Conservation (phyloP, 73 alveolate species). For the Stentor roeselii region DNA sequence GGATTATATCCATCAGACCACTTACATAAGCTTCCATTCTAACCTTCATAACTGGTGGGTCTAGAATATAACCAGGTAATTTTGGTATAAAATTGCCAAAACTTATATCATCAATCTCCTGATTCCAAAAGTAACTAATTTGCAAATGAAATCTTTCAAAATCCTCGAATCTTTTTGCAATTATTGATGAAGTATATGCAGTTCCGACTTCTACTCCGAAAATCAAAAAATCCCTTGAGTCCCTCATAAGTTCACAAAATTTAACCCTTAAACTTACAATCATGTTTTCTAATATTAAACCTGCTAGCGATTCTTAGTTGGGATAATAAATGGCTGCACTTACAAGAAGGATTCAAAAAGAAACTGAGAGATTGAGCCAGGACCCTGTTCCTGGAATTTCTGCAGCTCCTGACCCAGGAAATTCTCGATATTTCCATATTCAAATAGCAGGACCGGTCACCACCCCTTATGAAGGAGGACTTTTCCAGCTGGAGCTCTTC, state of each 20-base stretch:
- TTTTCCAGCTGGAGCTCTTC: constrained; percentile 76
- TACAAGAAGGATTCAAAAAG: constrained; percentile 43
- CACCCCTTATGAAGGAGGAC: constrained; percentile 88
- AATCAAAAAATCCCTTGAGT: not conserved
- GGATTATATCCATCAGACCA: not conserved
- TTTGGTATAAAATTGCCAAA: not conserved
- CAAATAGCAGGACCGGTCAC: constrained; percentile 89
- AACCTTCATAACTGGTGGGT: not conserved
- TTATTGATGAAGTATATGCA: not conserved
- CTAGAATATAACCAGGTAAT: not conserved
- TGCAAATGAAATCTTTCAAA: not conserved
- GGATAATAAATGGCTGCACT: constrained; percentile 4
- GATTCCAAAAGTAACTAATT: not conserved
- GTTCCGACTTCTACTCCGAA: not conserved
- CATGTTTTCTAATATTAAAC: not conserved
- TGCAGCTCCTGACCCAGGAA: constrained; percentile 77
- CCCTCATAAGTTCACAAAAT: not conserved
- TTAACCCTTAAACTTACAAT: not conserved
- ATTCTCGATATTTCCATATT: constrained; percentile 86
- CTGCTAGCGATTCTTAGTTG: not conserved
- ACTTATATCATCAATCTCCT: not conserved
- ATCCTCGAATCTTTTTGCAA: not conserved
- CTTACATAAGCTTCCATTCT: not conserved
- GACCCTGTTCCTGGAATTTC: constrained; percentile 54
- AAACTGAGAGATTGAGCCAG: constrained; percentile 39